Evolutionary conservation across 768 basidiomycete genomes (phyloP), one percentile per base, ranked within the genome.

Genomic region (Cytidiella melzeri): DNA sequence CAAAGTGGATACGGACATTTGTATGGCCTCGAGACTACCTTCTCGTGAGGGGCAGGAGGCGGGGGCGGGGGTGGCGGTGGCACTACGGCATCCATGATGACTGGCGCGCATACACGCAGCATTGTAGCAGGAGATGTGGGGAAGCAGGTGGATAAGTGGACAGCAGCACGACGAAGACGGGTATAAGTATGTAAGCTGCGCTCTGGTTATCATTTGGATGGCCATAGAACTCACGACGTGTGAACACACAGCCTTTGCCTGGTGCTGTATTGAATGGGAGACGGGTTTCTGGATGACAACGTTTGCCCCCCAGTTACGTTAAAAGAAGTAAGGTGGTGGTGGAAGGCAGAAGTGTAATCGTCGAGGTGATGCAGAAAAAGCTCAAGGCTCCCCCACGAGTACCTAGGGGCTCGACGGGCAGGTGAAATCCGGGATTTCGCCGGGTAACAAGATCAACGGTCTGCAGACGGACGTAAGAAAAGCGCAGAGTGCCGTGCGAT

Each of bases 1-100:
- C 95, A 99, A 25, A 90, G 77, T 3, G 75, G 76, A 65, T 88
- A 90, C 2, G 95, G 95, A 65, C 95, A 99, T 64, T 97, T 98
- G 82, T 97, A 99, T 0, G 95, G 95, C 50, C 93, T 69, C 0
- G 83, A 67, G 36, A 68, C 67, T 23, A 66, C 56, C 61, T 75
- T 75, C 26, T 75, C 74, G 26, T 57, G 54, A 4, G 61, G 51
- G 19, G 52, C 55, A 23, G 57, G 51, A n/a, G 55, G 59, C 10
- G 54, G 59, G 21, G 50, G 57, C 27, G 59, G 51, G 26, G 51
- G 49, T 25, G 53, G 57, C 41, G 53, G 51, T 20, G 51, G 55
- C 36, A 41, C 52, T 44, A 43, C 55, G 30, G 49, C 48, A 40
- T 61, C 57, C 57, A 58, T 61, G 44, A 34, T 30, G n/a, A 47